Base-by-base conservation (phyloP, 1,284 basidiomycete genomes). In the Testicularia cyperi region DNA sequence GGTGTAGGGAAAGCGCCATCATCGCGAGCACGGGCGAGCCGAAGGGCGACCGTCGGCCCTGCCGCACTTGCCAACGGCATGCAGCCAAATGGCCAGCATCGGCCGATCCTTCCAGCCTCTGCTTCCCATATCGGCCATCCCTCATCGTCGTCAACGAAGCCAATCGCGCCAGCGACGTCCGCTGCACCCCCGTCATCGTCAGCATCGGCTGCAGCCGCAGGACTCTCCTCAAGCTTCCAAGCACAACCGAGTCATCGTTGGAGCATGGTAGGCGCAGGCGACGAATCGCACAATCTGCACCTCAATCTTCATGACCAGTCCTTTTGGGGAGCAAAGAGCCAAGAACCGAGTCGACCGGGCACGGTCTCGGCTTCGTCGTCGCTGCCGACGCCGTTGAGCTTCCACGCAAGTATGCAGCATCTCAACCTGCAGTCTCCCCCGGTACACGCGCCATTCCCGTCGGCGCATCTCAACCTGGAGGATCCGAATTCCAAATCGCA, bases 1-100 rank as follows among this genome's bases (percentile, higher is more conserved):
- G 65, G 65, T 23, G 61, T 60, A 1, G 65, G 60, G 22, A 68
- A 68, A 30, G 65, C 58, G 10, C 64, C 64, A 10, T 63, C 60
- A 5, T 51, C 46, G 6, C 48, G 60, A 29, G 54, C 65, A 9
- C 40, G 65, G 25, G 41, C 42, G 23, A 47, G 52, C 22, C 45
- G 61, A 9, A 29, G 65, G 27, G 52, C 60, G 19, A 57, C 56
- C 3, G 43, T 65, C 15, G 65, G 65, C 7, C 65, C 65, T 12
- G 65, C 65, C n/a, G 65, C 65, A 5, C 46, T 60, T 16, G 49
- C 49, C 8, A 24, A 24, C 25, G 45, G 41, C 16, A 26, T 45
- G 10, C 44, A 52, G 18, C 27, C 38, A 4, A 31, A 14, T 18
- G 12, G n/a, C 4, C 34, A 43, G 3, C 20, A 21, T 10, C 46